Conservation (phyloP, 1,284 basidiomycete genomes). For the Microbotryomycetes sp. region DNA sequence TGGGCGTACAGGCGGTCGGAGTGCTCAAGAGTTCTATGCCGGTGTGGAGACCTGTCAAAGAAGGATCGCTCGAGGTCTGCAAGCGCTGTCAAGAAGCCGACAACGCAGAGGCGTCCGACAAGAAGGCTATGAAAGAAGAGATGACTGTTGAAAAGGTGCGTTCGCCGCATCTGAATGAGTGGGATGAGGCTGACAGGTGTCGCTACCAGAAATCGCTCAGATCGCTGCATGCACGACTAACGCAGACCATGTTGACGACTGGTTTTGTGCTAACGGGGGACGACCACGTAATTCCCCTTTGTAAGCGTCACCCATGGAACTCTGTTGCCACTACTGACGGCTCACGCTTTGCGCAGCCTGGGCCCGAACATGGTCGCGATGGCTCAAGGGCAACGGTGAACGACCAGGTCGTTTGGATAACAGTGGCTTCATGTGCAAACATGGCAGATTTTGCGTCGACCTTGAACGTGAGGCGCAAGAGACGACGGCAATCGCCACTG, state of each 20-base stretch:
- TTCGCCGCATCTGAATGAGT: neutral
- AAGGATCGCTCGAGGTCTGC: neutral
- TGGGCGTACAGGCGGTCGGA: neutral
- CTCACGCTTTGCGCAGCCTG: constrained; percentile 12
- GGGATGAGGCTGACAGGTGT: neutral
- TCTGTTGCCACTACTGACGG: neutral
- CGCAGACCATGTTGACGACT: neutral
- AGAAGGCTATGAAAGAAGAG: neutral
- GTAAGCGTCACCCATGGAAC: too few species aligned
- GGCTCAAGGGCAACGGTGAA: constrained; percentile 13
- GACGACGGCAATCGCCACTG: constrained; percentile 50
- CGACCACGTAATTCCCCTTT: neutral
- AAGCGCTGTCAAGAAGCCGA: neutral
- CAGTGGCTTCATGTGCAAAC: constrained; percentile 56
- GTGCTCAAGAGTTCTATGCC: neutral
- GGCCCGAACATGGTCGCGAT: constrained; percentile 1
- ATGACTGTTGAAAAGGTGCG: neutral
- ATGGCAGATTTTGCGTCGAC: constrained; percentile 57
- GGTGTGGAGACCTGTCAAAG: neutral
- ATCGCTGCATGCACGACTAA: neutral
- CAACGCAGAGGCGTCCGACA: neutral
- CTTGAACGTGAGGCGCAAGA: constrained; percentile 54
- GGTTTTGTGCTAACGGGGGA: neutral
- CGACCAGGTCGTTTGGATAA: constrained; percentile 60
- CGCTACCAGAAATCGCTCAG: neutral